Evolutionary conservation across 2,329 filamentous ascomycete genomes (phyloP), one percentile per base, ranked within the genome.

Genomic region (Zarea fungicola): DNA sequence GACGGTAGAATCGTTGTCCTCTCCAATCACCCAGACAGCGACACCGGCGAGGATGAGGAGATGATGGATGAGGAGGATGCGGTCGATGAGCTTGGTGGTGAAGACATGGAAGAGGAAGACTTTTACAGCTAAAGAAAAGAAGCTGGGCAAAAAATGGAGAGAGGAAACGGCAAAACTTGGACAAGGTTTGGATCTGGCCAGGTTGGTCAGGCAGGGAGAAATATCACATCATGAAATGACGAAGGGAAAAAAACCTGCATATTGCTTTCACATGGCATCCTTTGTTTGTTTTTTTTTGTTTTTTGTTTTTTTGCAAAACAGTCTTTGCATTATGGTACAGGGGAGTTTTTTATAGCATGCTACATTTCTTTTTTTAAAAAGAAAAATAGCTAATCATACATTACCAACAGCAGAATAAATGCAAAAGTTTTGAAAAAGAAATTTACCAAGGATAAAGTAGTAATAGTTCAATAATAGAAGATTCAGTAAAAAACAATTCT

Each of bases 1-100:
- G 82, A 89, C 54, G 87, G 88, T 39, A 87, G 88, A 65, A 84
- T 97, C 51, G 72, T 81, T 3, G 89, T 99, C 2, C 62, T 93
- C 21, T 76, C 90, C 6, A 97, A 99, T 66, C 93, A 97, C 65
- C 55, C 62, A 1, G 81, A 84, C 36, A 82, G 78, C 56, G 77
- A 77, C 49, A 61, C 65, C 32, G 77, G 76, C 19, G 82, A 84
- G 7, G 86, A 89, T 52, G 77, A 79, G 11, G 85, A 89, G 41
- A 84, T 89, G 83, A 71, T 84, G 43, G 85, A 90, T 52, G 73
- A 77, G 28, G 87, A 89, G 10, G 83, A 89, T 60, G 87, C 85
- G 1, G 70, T 86, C 16, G 84, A 87, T 11, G 89, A 95, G 60
- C 62, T 83, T 54, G 72, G 74, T 42, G 70, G 75, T 14, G 77